Base-by-base conservation (phyloP, 2,329 filamentous ascomycete genomes). In the Exophiala calicioides region DNA sequence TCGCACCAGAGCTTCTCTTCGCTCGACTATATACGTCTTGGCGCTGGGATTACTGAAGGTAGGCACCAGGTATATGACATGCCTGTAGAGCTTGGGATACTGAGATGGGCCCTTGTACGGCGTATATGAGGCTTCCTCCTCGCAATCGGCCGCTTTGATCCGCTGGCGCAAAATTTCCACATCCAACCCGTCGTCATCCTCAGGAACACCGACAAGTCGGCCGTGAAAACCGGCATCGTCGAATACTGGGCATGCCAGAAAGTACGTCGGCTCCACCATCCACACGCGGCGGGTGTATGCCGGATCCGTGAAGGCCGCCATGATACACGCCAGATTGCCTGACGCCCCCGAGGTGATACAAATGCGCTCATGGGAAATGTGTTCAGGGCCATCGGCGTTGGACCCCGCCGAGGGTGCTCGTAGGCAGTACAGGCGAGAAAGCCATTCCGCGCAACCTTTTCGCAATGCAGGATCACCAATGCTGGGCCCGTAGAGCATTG, bases 21-120 rank as follows among this genome's bases (percentile, higher is more conserved):
- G 76, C 20, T 67, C 60, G 2, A 87, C 65, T 15, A 80, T 79
- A 81, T 88, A 88, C 3, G 84, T 89, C 60, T 82, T 84, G 19
- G 84, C 87, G 0, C 84, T 87, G 0, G 88, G 88, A 61, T 94
- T 94, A 39, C 84, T 80, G 65, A 86, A 89, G 0, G 86, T 86
- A 0, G 88, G 86, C 12, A 93, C 88, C 39, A 80, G 79, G 63
- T 94, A 94, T 53, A 94, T 82, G 56, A 93, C 64, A 62, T 93
- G 84, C 30, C 80, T 79, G 68, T 90, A 94, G 43, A 84, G 75
- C 59, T 90, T 90, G 29, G 79, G 74, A 61, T 76, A 69, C 6
- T 75, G 67, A 3, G 74, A 70, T 1, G 69, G 64, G 3, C 68
- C 70, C 58, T 85, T 85, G 58, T 74, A 68, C 12, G 65, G 68